Percentiles rank a stretch among this genome's conserved stretches.
These are phyloP conservation scores for Diaporthe australafricana DNA, from an alignment of 2,329 filamentous ascomycete species.

Conservation along the genomic window DNA sequence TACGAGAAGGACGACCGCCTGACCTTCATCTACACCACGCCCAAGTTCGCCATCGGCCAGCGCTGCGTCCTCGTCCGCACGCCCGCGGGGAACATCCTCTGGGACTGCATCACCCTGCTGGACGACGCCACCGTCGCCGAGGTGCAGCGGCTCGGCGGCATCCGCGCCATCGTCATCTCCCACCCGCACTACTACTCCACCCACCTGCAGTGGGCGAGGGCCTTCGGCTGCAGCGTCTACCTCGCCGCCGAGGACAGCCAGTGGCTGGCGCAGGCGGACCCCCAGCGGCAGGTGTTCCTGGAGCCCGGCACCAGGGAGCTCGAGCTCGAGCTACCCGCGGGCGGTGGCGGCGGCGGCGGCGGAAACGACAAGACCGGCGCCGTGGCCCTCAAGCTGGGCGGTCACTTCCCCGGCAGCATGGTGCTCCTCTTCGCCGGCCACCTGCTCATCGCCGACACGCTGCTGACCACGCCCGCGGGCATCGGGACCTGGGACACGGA, in stretches of 20 bases:
- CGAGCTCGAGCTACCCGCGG: slow-evolving; percentile 48
- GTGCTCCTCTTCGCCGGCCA: slow-evolving; percentile 71
- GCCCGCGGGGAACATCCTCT: slow-evolving; percentile 76
- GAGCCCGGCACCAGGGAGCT: slow-evolving; percentile 52
- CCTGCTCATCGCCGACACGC: slow-evolving; percentile 82
- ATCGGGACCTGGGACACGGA: slow-evolving; percentile 60
- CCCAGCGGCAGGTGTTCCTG: slow-evolving; percentile 60
- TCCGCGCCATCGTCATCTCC: slow-evolving; percentile 79
- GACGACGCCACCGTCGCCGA: slow-evolving; percentile 70
- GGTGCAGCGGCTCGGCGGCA: slow-evolving; percentile 71
- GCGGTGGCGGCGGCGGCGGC: no score
- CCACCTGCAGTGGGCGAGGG: slow-evolving; percentile 77
- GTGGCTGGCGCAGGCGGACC: slow-evolving; percentile 67
- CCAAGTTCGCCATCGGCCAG: slow-evolving; percentile 80
- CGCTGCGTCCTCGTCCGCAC: slow-evolving; percentile 77
- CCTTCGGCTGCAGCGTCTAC: slow-evolving; percentile 78
- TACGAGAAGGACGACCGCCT: slow-evolving; percentile 58
- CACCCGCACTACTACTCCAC: slow-evolving; percentile 89
- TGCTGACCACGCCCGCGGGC: slow-evolving; percentile 75
- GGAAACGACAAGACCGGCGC: slow-evolving; percentile 55
- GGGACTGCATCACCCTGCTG: slow-evolving; percentile 81
- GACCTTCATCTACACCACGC: slow-evolving; percentile 60
- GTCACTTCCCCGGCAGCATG: slow-evolving; percentile 82
- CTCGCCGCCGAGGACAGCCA: slow-evolving; percentile 71
- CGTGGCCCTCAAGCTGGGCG: slow-evolving; percentile 76